These are phyloP conservation scores for Suillus brevipes DNA, from an alignment of 768 basidiomycete species.

Conservation along the genomic window DNA sequence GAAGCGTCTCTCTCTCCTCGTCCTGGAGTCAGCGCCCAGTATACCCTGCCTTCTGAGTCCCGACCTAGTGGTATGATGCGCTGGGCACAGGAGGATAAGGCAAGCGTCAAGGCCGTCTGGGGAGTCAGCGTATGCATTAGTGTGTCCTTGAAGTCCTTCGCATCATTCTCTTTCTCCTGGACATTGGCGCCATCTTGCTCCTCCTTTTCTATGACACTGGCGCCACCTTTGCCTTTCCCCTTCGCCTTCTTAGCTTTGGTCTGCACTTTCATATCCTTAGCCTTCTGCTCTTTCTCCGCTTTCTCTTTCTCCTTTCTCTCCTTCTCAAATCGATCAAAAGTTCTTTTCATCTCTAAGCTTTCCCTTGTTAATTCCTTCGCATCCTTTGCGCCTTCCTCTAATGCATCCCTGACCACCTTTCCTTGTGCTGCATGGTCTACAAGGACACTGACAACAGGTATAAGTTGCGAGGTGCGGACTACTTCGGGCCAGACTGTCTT, in stretches of 20 bases:
- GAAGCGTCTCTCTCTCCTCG: slow-evolving; percentile 53
- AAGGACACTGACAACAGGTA: slow-evolving; percentile 65
- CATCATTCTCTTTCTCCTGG: slow-evolving; percentile 28
- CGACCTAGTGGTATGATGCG: slow-evolving; percentile 67
- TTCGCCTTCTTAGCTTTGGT: slow-evolving; percentile 44
- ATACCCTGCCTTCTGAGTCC: slow-evolving; percentile 65
- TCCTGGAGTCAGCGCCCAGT: slow-evolving; percentile 67
- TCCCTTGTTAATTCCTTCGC: slow-evolving; percentile 54
- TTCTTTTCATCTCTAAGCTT: slow-evolving; percentile 33
- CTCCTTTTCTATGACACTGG: slow-evolving; percentile 34
- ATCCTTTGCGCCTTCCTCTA: slow-evolving; percentile 59
- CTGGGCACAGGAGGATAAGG: slow-evolving; percentile 43
- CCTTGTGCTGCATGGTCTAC: slow-evolving; percentile 52
- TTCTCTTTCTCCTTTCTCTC: slow-evolving; percentile 55
- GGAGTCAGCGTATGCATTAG: slow-evolving; percentile 52
- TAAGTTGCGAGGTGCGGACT: slow-evolving; percentile 55
- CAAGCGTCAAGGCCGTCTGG: slow-evolving; percentile 44
- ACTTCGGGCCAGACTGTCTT: slow-evolving; percentile 20
- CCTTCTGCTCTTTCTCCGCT: slow-evolving; percentile 40
- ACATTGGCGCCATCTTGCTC: slow-evolving; percentile 42
- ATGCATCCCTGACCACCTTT: slow-evolving; percentile 50
- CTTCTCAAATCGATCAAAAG: slow-evolving; percentile 24
- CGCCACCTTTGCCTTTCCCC: slow-evolving; percentile 54
- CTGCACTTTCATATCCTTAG: slow-evolving; percentile 23
- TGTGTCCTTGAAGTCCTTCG: slow-evolving; percentile 4